phyloP scores from a whole-genome alignment of 2,329 filamentous ascomycete genomes.

The Aspergillus brasiliensis region DNA sequence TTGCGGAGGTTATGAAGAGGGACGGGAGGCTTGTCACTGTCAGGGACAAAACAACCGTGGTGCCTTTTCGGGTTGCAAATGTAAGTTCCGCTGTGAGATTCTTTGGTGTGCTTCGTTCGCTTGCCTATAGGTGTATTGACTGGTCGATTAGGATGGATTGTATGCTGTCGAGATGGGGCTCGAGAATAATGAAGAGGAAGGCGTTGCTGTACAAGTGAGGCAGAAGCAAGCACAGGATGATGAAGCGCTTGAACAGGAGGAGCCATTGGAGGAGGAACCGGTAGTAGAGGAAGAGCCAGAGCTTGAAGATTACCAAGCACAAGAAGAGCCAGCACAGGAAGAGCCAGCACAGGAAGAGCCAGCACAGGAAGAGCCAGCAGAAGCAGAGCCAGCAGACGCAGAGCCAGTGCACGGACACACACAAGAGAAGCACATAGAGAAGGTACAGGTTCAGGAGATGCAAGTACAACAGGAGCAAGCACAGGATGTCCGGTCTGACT shows the following conservation, averaged over 20 bases:
- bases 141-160: slow-evolving; percentile 16
- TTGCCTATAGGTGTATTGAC: background rate
- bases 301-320: background rate
- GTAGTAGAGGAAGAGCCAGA: background rate
- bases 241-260: too few relatives aligned
- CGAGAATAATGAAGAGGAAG: background rate
- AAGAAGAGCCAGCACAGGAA: background rate
- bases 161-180: slow-evolving; percentile 1
- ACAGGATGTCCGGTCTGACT: slow-evolving; percentile 13
- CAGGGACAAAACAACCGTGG: slow-evolving; percentile 27
- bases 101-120: background rate
- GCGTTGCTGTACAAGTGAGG: background rate
- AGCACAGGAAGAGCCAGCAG: background rate
- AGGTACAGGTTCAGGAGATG: slow-evolving; percentile 8
- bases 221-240: background rate
- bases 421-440: background rate
- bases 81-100: slow-evolving; percentile 26
- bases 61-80: slow-evolving; percentile 44
- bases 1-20: slow-evolving; percentile 67
- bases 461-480: slow-evolving; percentile 7
- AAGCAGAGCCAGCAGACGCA: background rate
- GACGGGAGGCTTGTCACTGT: background rate
- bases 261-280: too few relatives aligned
- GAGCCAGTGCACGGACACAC: background rate
- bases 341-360: background rate